Evolutionary conservation across 1,284 basidiomycete genomes (phyloP), one percentile per base, ranked within the genome.

Genomic region (Tetrapyrgos nigripes): DNA sequence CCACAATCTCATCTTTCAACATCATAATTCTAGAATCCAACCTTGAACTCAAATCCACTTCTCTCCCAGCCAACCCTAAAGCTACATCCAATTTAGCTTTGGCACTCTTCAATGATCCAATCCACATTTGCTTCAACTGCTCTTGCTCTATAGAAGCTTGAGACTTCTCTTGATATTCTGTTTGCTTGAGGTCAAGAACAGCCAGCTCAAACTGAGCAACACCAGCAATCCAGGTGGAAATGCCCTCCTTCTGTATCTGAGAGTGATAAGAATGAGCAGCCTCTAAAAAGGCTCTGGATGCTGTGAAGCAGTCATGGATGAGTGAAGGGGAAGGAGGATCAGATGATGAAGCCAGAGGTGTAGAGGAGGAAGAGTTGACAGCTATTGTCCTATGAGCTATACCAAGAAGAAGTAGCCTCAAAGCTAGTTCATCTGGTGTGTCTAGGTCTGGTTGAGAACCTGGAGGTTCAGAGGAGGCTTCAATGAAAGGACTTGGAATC

Each of bases 11-110:
- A 67, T 90, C 87, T 64, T 78, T 77, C 55, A 91, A 70, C 86
- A 92, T 87, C 62, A 79, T 77, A 50, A 91, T 81, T 68, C 90
- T 73, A 68, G 82, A 88, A 60, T 91, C 90, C 62, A 92, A 68
- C 67, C 90, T 74, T 57, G 85, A 85, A 40, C 83, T 83, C 67
- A 92, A 58, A 71, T 92, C 90, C 26, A 85, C 79, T 55, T 81
- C 74, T 63, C 77, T 83, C 53, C 83, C 78, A 45, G 84, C 80
- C 27, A 85, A 61, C 9, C 68, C 66, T 50, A 83, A 70, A 52
- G 86, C 86, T 59, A 74, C 70, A 56, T 86, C 85, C 40, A 92
- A 71, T 66, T 79, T 79, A 55, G 74, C 74, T 49, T 67, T 75
- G 9, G 85, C 86, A 8, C 59, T 70, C 63, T 77, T 78, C 61